These are phyloP conservation scores for Paecilomyces formosus DNA, from an alignment of 2,329 filamentous ascomycete genomes.

Conservation along the genomic window DNA sequence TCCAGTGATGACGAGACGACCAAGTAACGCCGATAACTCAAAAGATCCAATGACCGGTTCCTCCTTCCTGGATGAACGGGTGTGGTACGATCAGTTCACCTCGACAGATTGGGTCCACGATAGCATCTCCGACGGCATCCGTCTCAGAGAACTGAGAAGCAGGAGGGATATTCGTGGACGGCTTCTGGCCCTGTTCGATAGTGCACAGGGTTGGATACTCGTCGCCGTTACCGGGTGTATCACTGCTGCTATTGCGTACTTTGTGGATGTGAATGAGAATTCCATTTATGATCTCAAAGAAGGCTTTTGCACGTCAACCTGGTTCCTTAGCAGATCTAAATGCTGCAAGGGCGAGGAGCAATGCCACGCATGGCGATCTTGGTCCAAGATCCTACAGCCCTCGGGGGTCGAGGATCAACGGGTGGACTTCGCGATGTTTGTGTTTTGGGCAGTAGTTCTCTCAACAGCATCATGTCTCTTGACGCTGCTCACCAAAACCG, in stretches of 20 bases:
- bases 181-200: conserved; percentile 68
- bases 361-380: conserved; percentile 56
- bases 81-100: conserved; percentile 98
- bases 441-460: conserved; percentile 63
- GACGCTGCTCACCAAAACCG: conserved; percentile 85
- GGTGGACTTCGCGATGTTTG: conserved; percentile 72
- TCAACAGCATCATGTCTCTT: conserved; percentile 67
- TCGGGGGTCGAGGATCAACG: conserved; percentile 44
- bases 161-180: conserved; percentile 81
- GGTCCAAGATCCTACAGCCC: conserved; percentile 57
- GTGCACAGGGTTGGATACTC: conserved; percentile 87
- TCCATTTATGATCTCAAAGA: conserved; percentile 85
- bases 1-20: conserved; percentile 43
- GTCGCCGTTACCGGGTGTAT: conserved; percentile 83
- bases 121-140: conserved; percentile 86
- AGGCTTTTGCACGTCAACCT: conserved; percentile 68
- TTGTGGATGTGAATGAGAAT: conserved; percentile 79
- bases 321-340: conserved; percentile 64
- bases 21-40: conserved; percentile 34
- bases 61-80: conserved; percentile 70
- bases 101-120: conserved; percentile 98
- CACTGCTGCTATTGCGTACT: conserved; percentile 78
- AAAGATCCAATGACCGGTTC: conserved; percentile 49
- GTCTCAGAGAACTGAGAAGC: conserved; percentile 72
- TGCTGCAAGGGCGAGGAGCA: conserved; percentile 52